These are phyloP conservation scores for Trifolium dubium DNA, from an alignment of 306 rosid genomes.

Conservation along the genomic window DNA sequence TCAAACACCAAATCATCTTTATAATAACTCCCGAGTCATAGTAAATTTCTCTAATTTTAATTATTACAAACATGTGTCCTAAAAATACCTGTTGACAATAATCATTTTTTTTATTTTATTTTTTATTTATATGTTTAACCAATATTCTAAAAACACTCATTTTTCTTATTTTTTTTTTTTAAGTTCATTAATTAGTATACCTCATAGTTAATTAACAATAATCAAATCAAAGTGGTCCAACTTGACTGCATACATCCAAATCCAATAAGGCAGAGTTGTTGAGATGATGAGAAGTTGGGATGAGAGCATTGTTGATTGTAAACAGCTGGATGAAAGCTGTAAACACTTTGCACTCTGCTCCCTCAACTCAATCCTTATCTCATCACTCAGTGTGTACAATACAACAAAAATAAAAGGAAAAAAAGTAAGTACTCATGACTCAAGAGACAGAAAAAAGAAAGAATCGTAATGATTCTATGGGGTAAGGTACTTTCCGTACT, in stretches of 20 bases:
- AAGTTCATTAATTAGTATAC: too few relatives aligned
- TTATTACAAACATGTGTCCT: too few relatives aligned
- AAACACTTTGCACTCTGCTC: background rate
- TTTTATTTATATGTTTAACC: too few relatives aligned
- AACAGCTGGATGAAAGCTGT: conserved; percentile 52
- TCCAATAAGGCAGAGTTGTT: background rate
- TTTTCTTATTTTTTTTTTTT: too few relatives aligned
- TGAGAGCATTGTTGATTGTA: conserved; percentile 24
- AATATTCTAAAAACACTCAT: too few relatives aligned
- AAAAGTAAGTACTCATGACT: background rate
- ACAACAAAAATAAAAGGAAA: background rate
- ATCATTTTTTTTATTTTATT: too few relatives aligned
- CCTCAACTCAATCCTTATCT: conserved; percentile 37
- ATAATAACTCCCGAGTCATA: too few relatives aligned
- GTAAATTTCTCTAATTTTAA: too few relatives aligned
- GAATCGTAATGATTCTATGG: conserved; percentile 4
- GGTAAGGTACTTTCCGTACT: conserved; percentile 42
- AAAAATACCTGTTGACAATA: too few relatives aligned
- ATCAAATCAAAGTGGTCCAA: conserved; percentile 1
- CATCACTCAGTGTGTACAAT: background rate
- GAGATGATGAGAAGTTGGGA: conserved; percentile 18
- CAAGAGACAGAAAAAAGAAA: background rate
- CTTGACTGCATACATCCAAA: conserved; percentile 36
- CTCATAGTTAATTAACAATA: too few relatives aligned
- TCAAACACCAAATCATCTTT: too few relatives aligned